A percentile compares a stretch with the other conserved stretches of the same genome.
These are phyloP conservation scores for Haplosporangium gracile DNA, from an alignment of 192 early-diverging fungal genomes.

Conservation along the genomic window DNA sequence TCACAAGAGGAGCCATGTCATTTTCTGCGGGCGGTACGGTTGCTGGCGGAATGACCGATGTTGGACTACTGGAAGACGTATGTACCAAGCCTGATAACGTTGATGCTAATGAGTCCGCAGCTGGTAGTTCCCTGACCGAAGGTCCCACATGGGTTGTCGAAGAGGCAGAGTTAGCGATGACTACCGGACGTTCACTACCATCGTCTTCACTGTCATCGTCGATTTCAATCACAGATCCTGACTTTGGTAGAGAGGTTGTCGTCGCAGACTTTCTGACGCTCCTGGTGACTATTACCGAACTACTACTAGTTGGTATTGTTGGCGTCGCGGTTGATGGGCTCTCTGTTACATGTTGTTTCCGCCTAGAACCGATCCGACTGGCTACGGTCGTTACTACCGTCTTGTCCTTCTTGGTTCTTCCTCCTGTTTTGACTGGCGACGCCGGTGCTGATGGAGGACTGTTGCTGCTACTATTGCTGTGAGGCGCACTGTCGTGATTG, in stretches of 20 bases:
- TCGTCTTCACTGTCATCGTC: neutral
- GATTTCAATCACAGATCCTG: neutral
- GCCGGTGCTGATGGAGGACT: neutral
- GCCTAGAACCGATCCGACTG: slow-evolving; percentile 12
- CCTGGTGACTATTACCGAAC: neutral
- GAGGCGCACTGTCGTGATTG: neutral
- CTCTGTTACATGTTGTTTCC: neutral
- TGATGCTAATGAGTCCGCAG: neutral
- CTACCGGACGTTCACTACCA: neutral
- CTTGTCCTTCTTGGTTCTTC: slow-evolving; percentile 23
- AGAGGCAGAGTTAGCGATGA: neutral
- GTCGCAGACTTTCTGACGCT: neutral
- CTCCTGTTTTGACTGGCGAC: neutral
- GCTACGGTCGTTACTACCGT: slow-evolving; percentile 12
- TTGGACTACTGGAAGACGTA: neutral
- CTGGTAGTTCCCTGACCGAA: neutral
- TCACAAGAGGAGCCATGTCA: neutral
- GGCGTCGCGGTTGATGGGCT: neutral
- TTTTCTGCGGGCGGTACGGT: neutral
- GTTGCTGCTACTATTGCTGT: neutral
- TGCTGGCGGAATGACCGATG: neutral
- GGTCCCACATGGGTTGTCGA: neutral
- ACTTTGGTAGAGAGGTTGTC: neutral
- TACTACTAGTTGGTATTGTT: neutral
- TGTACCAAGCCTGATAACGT: neutral